These are phyloP conservation scores for Nothomitra cinnamomea DNA, from an alignment of 2,329 filamentous ascomycete genomes.

Conservation along the genomic window DNA sequence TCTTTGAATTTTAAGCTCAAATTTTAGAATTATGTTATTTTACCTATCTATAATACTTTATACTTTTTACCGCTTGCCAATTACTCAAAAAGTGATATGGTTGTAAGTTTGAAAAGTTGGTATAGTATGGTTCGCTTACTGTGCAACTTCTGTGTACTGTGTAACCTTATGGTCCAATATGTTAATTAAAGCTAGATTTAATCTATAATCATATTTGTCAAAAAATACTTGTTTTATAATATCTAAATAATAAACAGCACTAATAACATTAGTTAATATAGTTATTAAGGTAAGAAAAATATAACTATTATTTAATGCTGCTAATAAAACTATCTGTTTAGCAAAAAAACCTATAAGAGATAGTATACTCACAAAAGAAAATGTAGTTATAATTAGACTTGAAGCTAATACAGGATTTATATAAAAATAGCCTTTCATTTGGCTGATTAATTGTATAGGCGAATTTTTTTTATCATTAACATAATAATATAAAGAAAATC, in stretches of 20 bases:
- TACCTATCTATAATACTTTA: too few relatives aligned
- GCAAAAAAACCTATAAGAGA: conserved; percentile 20
- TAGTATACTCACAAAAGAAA: conserved; percentile 18
- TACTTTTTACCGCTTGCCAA: too few relatives aligned
- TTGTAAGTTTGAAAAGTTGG: too few relatives aligned
- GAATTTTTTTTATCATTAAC: conserved; percentile 14
- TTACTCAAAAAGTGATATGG: too few relatives aligned
- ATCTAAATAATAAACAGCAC: conserved; percentile 22
- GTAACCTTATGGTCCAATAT: too few relatives aligned
- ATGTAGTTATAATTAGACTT: conserved; percentile 16
- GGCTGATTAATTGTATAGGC: conserved; percentile 13
- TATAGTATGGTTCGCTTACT: too few relatives aligned
- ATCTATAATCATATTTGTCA: conserved; percentile 18
- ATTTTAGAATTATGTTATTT: too few relatives aligned
- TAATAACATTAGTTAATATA: conserved; percentile 22
- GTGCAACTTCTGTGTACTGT: too few relatives aligned
- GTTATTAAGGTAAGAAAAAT: conserved; percentile 21
- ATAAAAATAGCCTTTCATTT: conserved; percentile 13
- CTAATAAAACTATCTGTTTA: conserved; percentile 20
- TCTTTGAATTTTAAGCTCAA: too few relatives aligned
- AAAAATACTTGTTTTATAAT: conserved; percentile 22
- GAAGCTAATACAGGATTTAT: conserved; percentile 11
- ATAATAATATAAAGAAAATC: conserved; percentile 11
- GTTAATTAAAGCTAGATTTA: too few relatives aligned
- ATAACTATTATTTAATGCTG: conserved; percentile 19